Evolutionary conservation across 2,329 filamentous ascomycete species (phyloP).

Genomic region (Tolypocladium paradoxum): DNA sequence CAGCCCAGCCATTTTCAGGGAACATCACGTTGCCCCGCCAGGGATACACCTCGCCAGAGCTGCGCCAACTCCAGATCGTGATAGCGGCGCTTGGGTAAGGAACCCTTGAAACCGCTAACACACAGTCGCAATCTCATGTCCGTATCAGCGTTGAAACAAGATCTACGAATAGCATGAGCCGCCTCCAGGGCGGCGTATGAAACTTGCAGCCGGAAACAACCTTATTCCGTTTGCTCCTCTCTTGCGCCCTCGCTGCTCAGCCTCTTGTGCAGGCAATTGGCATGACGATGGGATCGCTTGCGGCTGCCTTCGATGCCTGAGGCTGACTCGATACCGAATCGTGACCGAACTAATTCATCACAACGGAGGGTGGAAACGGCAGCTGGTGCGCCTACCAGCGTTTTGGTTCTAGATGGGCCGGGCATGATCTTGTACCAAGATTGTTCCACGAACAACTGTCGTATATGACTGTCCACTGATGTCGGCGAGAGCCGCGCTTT

Average conservation of each 20-base stretch:
- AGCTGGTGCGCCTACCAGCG: not conserved
- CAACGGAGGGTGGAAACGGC: not conserved
- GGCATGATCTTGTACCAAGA: not conserved
- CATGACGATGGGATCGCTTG: not conserved
- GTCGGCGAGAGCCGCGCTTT: not conserved
- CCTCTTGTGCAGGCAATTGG: not conserved
- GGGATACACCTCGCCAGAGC: not conserved
- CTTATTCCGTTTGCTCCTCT: constrained; percentile 4
- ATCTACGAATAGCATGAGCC: not conserved
- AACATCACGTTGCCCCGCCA: too few species aligned
- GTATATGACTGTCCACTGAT: not conserved
- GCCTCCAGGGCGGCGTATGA: constrained; percentile 1
- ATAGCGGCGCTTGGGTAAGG: constrained; percentile 10
- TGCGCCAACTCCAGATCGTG: not conserved
- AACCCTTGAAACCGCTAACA: constrained; percentile 44
- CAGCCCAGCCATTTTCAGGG: not conserved
- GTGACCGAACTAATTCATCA: not conserved
- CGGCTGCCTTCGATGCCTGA: too few species aligned
- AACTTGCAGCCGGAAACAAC: constrained; percentile 7
- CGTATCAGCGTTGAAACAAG: constrained; percentile 30
- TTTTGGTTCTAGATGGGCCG: not conserved
- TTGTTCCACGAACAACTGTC: not conserved
- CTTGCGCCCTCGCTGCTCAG: not conserved
- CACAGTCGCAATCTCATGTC: constrained; percentile 35
- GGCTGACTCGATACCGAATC: not conserved